phyloP scores from a whole-genome alignment of 164 flowering plant species.

The Umbilicus rupestris region DNA sequence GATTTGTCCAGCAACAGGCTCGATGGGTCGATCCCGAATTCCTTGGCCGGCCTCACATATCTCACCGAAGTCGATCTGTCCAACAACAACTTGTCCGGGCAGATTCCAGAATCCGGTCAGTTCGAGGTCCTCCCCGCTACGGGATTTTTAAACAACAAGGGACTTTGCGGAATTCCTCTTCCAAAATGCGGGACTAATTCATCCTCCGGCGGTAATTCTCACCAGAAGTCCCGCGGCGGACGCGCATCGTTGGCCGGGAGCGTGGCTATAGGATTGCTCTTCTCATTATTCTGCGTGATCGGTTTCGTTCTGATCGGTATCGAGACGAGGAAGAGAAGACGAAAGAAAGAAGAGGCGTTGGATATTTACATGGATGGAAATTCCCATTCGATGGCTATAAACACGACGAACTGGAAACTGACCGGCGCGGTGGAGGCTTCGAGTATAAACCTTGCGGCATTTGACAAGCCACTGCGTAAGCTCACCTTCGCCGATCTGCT shows the following conservation, averaged over 20 bases:
- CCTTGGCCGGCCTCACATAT: constrained; percentile 43
- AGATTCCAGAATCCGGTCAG: constrained; percentile 68
- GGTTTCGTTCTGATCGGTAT: constrained; percentile 54
- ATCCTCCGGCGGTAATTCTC: constrained; percentile 12
- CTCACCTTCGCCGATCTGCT: constrained; percentile 91
- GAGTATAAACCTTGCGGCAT: constrained; percentile 81
- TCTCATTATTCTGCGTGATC: constrained; percentile 68
- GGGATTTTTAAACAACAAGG: constrained; percentile 55
- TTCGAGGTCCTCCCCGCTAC: constrained; percentile 51
- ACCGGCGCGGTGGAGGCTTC: constrained; percentile 66
- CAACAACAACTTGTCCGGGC: constrained; percentile 60
- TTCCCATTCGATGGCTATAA: constrained; percentile 52
- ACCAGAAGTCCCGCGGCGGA: constrained; percentile 41
- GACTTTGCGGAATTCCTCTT: constrained; percentile 85
- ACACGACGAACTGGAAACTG: constrained; percentile 49
- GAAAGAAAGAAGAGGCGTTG: constrained; percentile 37
- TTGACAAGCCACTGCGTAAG: constrained; percentile 86
- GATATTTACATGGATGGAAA: constrained; percentile 48
- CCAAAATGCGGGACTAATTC: constrained; percentile 31
- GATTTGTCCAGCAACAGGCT: constrained; percentile 70
- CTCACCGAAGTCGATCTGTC: constrained; percentile 71
- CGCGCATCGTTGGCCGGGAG: constrained; percentile 21
- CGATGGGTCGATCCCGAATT: constrained; percentile 54
- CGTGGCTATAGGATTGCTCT: constrained; percentile 76
- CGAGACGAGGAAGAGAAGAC: constrained; percentile 61